These are phyloP conservation scores for Bryum argenteum DNA, from an alignment of 225 moss, liverwort and hornwort species.

Conservation along the genomic window DNA sequence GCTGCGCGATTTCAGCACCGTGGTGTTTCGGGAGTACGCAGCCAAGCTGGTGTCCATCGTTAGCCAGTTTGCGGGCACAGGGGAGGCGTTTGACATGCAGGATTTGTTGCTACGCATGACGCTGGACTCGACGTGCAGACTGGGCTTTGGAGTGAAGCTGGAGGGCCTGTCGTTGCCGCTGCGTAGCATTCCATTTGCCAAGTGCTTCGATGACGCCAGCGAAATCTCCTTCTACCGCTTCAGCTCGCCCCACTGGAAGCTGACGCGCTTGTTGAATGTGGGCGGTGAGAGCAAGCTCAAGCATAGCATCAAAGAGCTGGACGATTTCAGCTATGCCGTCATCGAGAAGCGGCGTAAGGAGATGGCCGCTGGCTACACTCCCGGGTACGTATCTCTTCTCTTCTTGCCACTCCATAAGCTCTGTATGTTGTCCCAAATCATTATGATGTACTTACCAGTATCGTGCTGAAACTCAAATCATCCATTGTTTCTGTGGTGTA, in stretches of 20 bases:
- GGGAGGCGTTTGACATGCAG: slow-evolving; percentile 50
- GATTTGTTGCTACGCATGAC: slow-evolving; percentile 61
- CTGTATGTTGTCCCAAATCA: neutral
- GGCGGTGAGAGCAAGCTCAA: slow-evolving; percentile 52
- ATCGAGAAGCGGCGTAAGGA: slow-evolving; percentile 42
- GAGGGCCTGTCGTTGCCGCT: slow-evolving; percentile 36
- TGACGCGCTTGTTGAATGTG: slow-evolving; percentile 43
- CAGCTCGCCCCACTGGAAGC: slow-evolving; percentile 46
- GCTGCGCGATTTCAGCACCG: slow-evolving; percentile 63
- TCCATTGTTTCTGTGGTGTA: too few species aligned
- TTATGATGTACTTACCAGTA: neutral
- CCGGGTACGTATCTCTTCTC: neutral
- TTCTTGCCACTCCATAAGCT: neutral
- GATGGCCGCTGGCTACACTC: slow-evolving; percentile 9
- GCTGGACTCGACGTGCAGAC: slow-evolving; percentile 53
- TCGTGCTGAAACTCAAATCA: too few species aligned
- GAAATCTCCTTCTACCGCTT: slow-evolving; percentile 45
- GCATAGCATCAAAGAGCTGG: slow-evolving; percentile 50
- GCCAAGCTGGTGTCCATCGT: slow-evolving; percentile 42
- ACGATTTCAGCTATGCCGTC: slow-evolving; percentile 50
- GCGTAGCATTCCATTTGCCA: slow-evolving; percentile 46
- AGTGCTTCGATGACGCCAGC: slow-evolving; percentile 51
- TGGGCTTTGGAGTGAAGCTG: slow-evolving; percentile 52
- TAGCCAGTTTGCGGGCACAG: slow-evolving; percentile 20
- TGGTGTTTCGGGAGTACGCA: slow-evolving; percentile 52